Evolutionary conservation across 352 stramenopile genomes (phyloP).

Genomic region (Phytophthora cactorum): DNA sequence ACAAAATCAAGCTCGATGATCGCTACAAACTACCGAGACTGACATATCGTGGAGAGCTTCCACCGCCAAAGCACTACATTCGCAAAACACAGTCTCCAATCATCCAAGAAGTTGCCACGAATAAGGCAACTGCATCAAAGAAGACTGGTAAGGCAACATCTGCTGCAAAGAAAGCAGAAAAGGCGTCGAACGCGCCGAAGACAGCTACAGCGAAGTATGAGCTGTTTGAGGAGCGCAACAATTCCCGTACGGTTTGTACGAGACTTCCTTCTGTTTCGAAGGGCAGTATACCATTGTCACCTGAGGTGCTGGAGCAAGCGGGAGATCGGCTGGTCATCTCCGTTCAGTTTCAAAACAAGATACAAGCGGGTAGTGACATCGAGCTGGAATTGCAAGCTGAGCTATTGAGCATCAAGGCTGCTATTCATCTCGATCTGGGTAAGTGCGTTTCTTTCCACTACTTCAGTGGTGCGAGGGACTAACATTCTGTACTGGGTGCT

Average conservation of each 20-base stretch:
- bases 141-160: conserved; percentile 15
- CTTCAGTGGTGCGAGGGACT: not conserved
- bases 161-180: conserved; percentile 5
- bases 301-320: conserved; percentile 43
- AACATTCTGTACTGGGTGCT: conserved; percentile 1
- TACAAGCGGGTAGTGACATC: conserved; percentile 41
- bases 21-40: conserved; percentile 83
- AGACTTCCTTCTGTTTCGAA: conserved; percentile 43
- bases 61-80: conserved; percentile 82
- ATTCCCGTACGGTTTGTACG: conserved; percentile 31
- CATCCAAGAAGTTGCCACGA: conserved; percentile 68
- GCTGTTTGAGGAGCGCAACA: conserved; percentile 46
- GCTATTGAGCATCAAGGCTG: conserved; percentile 50
- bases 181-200: conserved; percentile 17
- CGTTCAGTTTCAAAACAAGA: conserved; percentile 48
- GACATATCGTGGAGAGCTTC: conserved; percentile 65
- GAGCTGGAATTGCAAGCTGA: conserved; percentile 61
- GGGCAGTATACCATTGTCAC: conserved; percentile 50
- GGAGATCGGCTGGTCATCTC: conserved; percentile 41
- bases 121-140: conserved; percentile 13
- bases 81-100: conserved; percentile 69
- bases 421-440: conserved; percentile 61
- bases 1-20: conserved; percentile 77
- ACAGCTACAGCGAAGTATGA: conserved; percentile 43
- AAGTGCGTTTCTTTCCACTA: conserved; percentile 9